Base-by-base conservation (phyloP, 2,329 filamentous ascomycete genomes). In the Penicillium sp. region DNA sequence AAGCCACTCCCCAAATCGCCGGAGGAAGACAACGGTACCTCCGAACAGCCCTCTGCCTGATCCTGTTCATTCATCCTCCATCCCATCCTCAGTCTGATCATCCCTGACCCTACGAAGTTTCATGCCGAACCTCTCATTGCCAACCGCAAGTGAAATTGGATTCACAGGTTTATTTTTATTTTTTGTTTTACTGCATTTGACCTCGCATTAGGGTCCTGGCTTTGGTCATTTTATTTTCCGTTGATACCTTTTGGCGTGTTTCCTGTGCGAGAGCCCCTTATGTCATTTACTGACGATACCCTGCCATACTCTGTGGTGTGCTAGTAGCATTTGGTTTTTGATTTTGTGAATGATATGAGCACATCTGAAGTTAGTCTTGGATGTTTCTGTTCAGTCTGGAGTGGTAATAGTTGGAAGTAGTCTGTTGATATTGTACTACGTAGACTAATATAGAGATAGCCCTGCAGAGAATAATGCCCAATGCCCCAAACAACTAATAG, bases 241-340 rank as follows among this genome's bases (percentile, higher is more conserved):
- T 58, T 52, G 59, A 57, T 57, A 60, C 54, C 60, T 55, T 44
- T 44, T 56, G 59, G 51, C 56, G 56, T 52, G 39, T 58, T 54
- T 60, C 21, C 41, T 59, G 55, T 57, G 58, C 52, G 54, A 52
- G 35, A 47, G 35, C 46, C 39, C 34, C 46, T 54, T 37, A 54
- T 65, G 60, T 57, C 60, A 65, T 55, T 58, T 58, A 59, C 57
- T 60, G 61, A 62, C 61, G 62, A 65, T 65, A 65, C 62, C 62
- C 62, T 62, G 48, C 60, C 58, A 58, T 57, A 27, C 21, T 55
- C 25, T 32, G 56, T 63, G 61, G 61, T 42, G 50, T 55, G 52
- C 62, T 61, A 51, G 47, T 44, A 40, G 41, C 47, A 52, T 52
- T 18, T 52, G 15, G 31, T 42, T 25, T 39, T 47, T 47, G 44